phyloP scores from a whole-genome alignment of 768 basidiomycete genomes.

The Gelatoporia subvermispora region DNA sequence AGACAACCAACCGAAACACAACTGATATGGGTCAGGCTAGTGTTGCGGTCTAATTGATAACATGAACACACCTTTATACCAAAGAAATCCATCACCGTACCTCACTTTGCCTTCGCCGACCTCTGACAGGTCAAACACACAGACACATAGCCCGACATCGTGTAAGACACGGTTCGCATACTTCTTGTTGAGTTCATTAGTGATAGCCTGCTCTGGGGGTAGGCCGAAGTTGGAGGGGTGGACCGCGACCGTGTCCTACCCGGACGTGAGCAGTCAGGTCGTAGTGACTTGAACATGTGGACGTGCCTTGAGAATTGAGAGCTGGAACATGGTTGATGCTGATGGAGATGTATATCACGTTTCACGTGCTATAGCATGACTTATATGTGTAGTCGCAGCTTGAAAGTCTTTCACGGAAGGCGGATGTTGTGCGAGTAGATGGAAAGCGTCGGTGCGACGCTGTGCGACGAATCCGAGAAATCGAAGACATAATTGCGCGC shows the following conservation, averaged over 20 bases:
- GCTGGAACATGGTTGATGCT: conserved; percentile 26
- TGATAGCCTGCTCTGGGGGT: conserved; percentile 74
- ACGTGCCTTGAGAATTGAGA: conserved; percentile 31
- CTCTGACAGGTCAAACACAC: conserved; percentile 81
- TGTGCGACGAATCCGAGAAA: no score
- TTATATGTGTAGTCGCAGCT: no score
- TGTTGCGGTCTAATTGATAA: neutral
- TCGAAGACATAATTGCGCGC: neutral
- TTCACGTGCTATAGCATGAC: no score
- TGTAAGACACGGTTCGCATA: conserved; percentile 91
- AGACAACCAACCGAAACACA: conserved; percentile 84
- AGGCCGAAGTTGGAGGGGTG: conserved; percentile 81
- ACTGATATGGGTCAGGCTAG: conserved; percentile 40
- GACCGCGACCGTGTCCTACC: conserved; percentile 87
- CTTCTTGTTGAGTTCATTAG: conserved; percentile 87
- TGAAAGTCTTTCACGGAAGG: no score
- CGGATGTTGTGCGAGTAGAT: no score
- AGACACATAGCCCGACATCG: conserved; percentile 88
- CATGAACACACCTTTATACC: conserved; percentile 77
- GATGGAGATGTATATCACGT: no score
- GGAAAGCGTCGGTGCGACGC: no score
- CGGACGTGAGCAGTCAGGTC: neutral
- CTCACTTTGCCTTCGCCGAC: conserved; percentile 89
- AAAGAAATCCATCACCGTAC: conserved; percentile 91
- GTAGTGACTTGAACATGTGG: neutral